These are phyloP conservation scores for Aspergillus quadricinctus DNA, from an alignment of 2,329 filamentous ascomycete genomes.

Conservation along the genomic window DNA sequence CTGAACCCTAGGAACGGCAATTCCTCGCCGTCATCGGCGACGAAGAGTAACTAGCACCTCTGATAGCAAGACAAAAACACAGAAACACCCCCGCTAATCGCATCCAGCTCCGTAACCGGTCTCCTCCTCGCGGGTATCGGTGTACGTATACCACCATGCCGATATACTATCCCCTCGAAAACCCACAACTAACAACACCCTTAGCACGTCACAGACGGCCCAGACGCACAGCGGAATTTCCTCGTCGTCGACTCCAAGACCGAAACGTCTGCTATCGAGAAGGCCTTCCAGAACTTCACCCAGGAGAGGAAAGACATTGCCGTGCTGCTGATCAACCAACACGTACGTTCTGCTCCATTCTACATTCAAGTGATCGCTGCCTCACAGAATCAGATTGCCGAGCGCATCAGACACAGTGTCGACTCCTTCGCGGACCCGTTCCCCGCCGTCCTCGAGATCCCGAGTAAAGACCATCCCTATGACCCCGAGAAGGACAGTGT, in stretches of 20 bases:
- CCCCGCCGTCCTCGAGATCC: conserved; percentile 93
- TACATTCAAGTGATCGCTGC: background rate
- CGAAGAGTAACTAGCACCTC: conserved; percentile 55
- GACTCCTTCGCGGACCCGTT: conserved; percentile 93
- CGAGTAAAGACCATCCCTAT: conserved; percentile 98
- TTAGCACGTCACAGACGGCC: conserved; percentile 84
- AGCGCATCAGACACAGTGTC: conserved; percentile 84
- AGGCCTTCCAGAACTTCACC: conserved; percentile 85
- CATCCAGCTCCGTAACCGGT: conserved; percentile 84
- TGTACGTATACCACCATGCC: conserved; percentile 50
- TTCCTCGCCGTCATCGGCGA: conserved; percentile 98
- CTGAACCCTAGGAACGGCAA: conserved; percentile 65
- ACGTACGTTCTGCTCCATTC: conserved; percentile 54
- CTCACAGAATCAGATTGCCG: conserved; percentile 64
- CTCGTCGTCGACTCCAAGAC: conserved; percentile 94
- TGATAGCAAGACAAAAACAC: background rate
- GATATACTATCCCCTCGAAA: background rate
- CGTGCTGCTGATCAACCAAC: conserved; percentile 95
- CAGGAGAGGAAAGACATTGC: conserved; percentile 92
- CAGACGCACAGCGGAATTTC: conserved; percentile 94
- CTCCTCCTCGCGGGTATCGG: conserved; percentile 93
- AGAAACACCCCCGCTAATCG: conserved; percentile 12
- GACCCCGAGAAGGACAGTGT: conserved; percentile 99
- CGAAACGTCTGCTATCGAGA: conserved; percentile 80
- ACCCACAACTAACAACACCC: background rate